Evolutionary conservation across 2,329 filamentous ascomycete genomes (phyloP).

Genomic region (Rhynchosporium secalis): DNA sequence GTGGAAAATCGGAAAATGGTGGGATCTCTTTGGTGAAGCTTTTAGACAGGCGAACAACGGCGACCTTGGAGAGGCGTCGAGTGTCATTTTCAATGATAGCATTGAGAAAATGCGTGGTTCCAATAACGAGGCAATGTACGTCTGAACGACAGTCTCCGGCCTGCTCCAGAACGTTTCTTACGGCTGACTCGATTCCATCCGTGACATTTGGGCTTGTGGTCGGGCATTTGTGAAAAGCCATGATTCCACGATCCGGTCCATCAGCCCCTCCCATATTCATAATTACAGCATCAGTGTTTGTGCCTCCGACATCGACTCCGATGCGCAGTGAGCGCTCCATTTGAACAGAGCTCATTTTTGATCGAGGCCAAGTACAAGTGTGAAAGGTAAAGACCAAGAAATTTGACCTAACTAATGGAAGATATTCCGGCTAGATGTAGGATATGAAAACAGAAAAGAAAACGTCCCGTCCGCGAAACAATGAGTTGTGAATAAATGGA

Average conservation of each 20-base stretch:
- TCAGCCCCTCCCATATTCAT: slow-evolving; percentile 7
- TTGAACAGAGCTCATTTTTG: too few relatives aligned
- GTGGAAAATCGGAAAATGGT: slow-evolving; percentile 16
- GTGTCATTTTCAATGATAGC: slow-evolving; percentile 10
- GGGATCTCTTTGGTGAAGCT: slow-evolving; percentile 6
- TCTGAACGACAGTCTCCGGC: neutral
- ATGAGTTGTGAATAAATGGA: too few relatives aligned
- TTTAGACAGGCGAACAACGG: slow-evolving; percentile 5
- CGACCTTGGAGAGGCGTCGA: neutral
- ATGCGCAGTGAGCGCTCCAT: neutral
- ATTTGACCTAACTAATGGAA: too few relatives aligned
- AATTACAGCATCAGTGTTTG: slow-evolving; percentile 18
- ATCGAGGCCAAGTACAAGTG: too few relatives aligned
- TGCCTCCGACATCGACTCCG: slow-evolving; percentile 18
- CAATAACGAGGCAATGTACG: slow-evolving; percentile 13
- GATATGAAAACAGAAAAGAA: too few relatives aligned
- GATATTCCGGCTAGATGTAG: too few relatives aligned
- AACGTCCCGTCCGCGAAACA: too few relatives aligned
- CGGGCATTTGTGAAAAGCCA: neutral
- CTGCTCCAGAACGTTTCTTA: slow-evolving; percentile 1
- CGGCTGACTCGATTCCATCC: slow-evolving; percentile 9
- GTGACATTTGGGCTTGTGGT: slow-evolving; percentile 16
- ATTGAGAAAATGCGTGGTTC: slow-evolving; percentile 17
- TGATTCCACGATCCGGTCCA: slow-evolving; percentile 6
- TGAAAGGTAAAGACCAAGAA: too few relatives aligned